Evolutionary conservation across 148 eudicot genomes (phyloP), one percentile per base, ranked within the genome.

Genomic region (Chenopodium album): DNA sequence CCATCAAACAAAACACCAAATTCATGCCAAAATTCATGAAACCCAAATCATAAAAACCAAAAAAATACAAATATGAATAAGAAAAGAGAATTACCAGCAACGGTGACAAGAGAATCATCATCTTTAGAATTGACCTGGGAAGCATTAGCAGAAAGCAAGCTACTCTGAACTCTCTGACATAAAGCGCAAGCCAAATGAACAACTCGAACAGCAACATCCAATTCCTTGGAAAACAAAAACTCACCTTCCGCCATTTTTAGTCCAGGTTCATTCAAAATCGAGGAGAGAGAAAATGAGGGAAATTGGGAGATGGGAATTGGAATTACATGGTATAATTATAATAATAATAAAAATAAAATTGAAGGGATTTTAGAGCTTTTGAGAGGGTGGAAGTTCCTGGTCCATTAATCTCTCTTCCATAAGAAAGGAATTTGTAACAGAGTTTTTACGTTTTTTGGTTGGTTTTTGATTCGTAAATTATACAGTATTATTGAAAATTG

Each of bases 51-150:
- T 59, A 70, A 54, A 34, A 48, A 23, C 56, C 16, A 81, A 54
- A 73, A 16, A 67, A 60, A 44, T 14, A 52, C 7, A 14, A 52
- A 52, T 52, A 14, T 10, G 7, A 52, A 10, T 14, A 28, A 46
- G n/a, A 68, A 37, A 14, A 10, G 71, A 69, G 22, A 64, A 80
- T 46, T 80, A 92, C 98, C 98, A 69, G 99, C 99, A 78, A 96
- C 87, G 84, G 99, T 96, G 77, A 94, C 98, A 60, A 88, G 97
- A 46, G 98, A 94, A 87, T 96, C 90, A 79, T 96, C 98, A 59
- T 89, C 92, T 85, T 96, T 94, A 78, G 91, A 88, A 80, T 85
- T 79, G 54, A 96, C 90, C 54, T 90, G 91, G 78, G 89, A 80
- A 72, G 34, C 72, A 72, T 56, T 81, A 0, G 88, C 2, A 80